Conservation (phyloP, 2,329 filamentous ascomycete species). For the Trichoderma koningiopsis region DNA sequence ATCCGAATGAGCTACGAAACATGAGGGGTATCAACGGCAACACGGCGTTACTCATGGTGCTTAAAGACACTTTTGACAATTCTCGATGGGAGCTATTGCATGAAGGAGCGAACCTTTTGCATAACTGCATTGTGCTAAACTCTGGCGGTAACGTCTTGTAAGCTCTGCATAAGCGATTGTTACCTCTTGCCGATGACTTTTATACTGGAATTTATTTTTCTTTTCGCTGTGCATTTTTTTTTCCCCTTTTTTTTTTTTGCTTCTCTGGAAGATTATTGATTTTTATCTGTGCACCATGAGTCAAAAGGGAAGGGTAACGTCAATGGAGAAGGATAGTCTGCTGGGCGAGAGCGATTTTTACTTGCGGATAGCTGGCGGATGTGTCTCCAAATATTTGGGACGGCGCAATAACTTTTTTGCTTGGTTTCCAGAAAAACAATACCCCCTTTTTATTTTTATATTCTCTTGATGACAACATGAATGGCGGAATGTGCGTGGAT, state of each 20-base stretch:
- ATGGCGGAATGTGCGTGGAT: slow-evolving; percentile 1
- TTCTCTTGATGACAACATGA: not conserved
- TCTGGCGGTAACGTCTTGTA: slow-evolving; percentile 36
- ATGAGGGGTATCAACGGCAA: slow-evolving; percentile 80
- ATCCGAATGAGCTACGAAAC: slow-evolving; percentile 75
- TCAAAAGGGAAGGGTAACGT: not conserved
- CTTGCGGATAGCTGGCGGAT: slow-evolving; percentile 3
- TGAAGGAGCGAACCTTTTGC: slow-evolving; percentile 78
- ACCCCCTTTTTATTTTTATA: slow-evolving; percentile 2
- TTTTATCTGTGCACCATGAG: slow-evolving; percentile 1
- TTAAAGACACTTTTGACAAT: slow-evolving; percentile 78
- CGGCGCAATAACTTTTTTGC: slow-evolving; percentile 18
- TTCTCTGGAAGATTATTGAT: not conserved
- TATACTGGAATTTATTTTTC: not conserved
- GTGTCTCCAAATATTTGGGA: slow-evolving; percentile 16
- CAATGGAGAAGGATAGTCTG: not conserved
- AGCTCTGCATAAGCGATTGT: slow-evolving; percentile 4
- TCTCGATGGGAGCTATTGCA: slow-evolving; percentile 91
- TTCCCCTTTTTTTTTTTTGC: too few relatives aligned
- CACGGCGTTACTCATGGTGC: slow-evolving; percentile 75
- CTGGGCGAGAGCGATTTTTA: slow-evolving; percentile 6
- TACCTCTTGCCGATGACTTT: not conserved
- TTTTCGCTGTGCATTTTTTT: not conserved
- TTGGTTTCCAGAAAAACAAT: slow-evolving; percentile 13
- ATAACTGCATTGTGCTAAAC: slow-evolving; percentile 69